These are phyloP conservation scores for Aciculosporium take DNA, from an alignment of 2,329 filamentous ascomycete species.

Conservation along the genomic window DNA sequence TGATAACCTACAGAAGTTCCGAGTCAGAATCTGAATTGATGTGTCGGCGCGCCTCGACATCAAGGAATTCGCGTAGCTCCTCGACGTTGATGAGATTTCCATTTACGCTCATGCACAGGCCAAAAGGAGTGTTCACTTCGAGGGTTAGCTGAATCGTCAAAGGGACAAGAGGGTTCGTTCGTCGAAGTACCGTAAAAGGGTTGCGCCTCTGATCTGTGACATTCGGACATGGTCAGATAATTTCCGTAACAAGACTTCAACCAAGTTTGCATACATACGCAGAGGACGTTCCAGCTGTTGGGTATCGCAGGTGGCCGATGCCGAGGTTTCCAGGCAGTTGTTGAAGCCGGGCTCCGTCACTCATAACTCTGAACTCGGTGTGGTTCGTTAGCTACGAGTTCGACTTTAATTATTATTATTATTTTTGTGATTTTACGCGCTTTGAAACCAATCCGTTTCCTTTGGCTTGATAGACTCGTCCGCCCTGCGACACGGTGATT, in stretches of 20 bases:
- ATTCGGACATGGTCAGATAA: background rate
- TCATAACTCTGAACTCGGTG: slow-evolving; percentile 14
- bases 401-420: slow-evolving; percentile 39
- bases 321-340: slow-evolving; percentile 58
- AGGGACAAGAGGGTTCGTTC: background rate
- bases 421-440: slow-evolving; percentile 25
- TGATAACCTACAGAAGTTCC: slow-evolving; percentile 29
- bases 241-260: background rate
- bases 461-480: slow-evolving; percentile 79
- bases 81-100: slow-evolving; percentile 73
- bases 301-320: slow-evolving; percentile 72
- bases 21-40: slow-evolving; percentile 86
- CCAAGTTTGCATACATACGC: slow-evolving; percentile 15
- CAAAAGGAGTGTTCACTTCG: slow-evolving; percentile 60
- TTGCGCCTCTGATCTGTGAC: slow-evolving; percentile 63
- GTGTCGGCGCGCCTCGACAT: slow-evolving; percentile 66
- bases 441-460: slow-evolving; percentile 25
- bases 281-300: slow-evolving; percentile 67
- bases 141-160: background rate
- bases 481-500: slow-evolving; percentile 64
- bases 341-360: slow-evolving; percentile 47
- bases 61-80: slow-evolving; percentile 56
- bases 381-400: slow-evolving; percentile 22
- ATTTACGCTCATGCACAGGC: slow-evolving; percentile 70
- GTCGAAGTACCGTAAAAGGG: slow-evolving; percentile 51